phyloP scores from a whole-genome alignment of 169 alveolate species.

The Eimeria falciformis region DNA sequence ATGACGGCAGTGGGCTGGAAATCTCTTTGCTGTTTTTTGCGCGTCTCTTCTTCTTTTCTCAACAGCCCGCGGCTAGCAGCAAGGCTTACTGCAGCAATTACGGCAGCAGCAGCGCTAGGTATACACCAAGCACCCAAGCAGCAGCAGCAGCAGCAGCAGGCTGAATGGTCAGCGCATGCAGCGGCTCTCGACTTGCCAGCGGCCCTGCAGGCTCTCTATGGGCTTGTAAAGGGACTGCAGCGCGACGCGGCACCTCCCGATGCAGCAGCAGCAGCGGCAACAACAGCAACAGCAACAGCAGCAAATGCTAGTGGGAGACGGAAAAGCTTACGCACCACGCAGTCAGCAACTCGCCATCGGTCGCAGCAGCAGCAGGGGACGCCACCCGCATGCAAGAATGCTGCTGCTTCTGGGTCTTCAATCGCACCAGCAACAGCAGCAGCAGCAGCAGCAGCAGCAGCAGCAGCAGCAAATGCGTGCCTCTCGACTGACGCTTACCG shows the following conservation, averaged over 20 bases:
- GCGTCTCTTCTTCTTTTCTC: slow-evolving; percentile 46
- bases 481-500: neutral
- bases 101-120: slow-evolving; percentile 28
- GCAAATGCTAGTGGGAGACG: neutral
- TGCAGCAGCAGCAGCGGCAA: neutral
- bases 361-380: slow-evolving; percentile 18
- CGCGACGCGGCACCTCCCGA: slow-evolving; percentile 43
- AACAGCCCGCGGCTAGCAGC: slow-evolving; percentile 60
- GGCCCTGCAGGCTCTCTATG: slow-evolving; percentile 60
- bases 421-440: slow-evolving; percentile 55
- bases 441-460: slow-evolving; percentile 19
- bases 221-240: slow-evolving; percentile 62
- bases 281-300: neutral
- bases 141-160: slow-evolving; percentile 7
- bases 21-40: slow-evolving; percentile 60
- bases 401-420: slow-evolving; percentile 1
- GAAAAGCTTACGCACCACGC: slow-evolving; percentile 6
- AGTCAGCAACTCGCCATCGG: slow-evolving; percentile 40
- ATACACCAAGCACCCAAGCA: neutral
- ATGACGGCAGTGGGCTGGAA: slow-evolving; percentile 72
- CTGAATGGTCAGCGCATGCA: neutral
- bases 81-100: slow-evolving; percentile 43
- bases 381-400: neutral
- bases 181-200: slow-evolving; percentile 60
- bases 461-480: slow-evolving; percentile 37